Conservation (phyloP, 1,284 basidiomycete species). For the Jaminaea rosea region DNA sequence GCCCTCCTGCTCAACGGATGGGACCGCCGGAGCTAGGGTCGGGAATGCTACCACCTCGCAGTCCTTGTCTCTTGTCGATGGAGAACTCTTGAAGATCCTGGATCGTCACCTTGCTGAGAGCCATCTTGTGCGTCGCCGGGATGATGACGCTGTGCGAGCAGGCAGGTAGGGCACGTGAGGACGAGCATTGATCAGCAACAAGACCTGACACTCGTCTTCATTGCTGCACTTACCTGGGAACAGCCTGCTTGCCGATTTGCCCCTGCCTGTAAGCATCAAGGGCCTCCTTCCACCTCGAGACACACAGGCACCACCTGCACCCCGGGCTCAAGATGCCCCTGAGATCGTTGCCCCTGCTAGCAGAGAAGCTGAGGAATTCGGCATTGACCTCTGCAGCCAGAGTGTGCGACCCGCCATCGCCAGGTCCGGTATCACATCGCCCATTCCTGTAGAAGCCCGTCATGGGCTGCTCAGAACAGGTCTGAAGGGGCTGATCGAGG, state of each 20-base stretch:
- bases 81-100: not conserved
- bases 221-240: not conserved
- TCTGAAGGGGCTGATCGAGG: conserved; percentile 3
- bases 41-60: not conserved
- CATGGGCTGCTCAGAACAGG: conserved; percentile 5
- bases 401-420: conserved; percentile 5
- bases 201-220: not conserved
- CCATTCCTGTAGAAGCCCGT: conserved; percentile 8
- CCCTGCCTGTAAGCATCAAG: not conserved
- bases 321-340: conserved; percentile 3
- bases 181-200: not conserved
- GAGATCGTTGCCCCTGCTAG: conserved; percentile 8
- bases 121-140: not conserved
- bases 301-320: conserved; percentile 11
- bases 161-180: not conserved
- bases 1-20: not conserved
- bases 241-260: not conserved
- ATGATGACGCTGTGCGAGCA: conserved; percentile 1
- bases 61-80: not conserved
- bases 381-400: conserved; percentile 5
- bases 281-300: conserved; percentile 35
- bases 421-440: not conserved
- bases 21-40: not conserved
- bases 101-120: not conserved
- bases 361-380: conserved; percentile 4